Conservation (phyloP, 2,329 filamentous ascomycete genomes). For the Akanthomyces uredinophilus region DNA sequence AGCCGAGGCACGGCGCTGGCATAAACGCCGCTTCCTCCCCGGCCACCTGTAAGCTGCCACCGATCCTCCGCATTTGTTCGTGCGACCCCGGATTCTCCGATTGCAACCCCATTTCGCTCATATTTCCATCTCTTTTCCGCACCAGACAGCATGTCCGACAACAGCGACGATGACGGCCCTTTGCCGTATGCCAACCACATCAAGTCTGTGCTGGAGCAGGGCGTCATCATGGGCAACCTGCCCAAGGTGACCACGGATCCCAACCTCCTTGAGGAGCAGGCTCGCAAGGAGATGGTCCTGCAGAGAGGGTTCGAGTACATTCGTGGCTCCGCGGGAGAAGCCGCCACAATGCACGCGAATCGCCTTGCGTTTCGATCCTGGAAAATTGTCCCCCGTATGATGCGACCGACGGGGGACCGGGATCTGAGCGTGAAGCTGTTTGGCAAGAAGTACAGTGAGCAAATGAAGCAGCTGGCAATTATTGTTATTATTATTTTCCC, state of each 20-base stretch:
- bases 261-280: slow-evolving; percentile 51
- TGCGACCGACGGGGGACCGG: slow-evolving; percentile 38
- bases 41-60: neutral
- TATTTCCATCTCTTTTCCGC: no score
- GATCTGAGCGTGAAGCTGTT: slow-evolving; percentile 50
- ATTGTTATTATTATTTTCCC: neutral
- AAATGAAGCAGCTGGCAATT: neutral
- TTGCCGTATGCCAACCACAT: slow-evolving; percentile 40
- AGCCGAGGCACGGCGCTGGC: neutral
- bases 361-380: slow-evolving; percentile 50
- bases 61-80: slow-evolving; percentile 2
- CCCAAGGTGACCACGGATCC: slow-evolving; percentile 56
- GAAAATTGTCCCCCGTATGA: slow-evolving; percentile 48
- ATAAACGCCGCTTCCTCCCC: neutral
- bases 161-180: slow-evolving; percentile 17
- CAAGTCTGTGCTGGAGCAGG: slow-evolving; percentile 45
- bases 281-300: slow-evolving; percentile 39
- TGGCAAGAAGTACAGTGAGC: slow-evolving; percentile 39
- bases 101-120: neutral
- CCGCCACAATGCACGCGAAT: slow-evolving; percentile 57
- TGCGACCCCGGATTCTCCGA: neutral
- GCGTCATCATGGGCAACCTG: slow-evolving; percentile 41
- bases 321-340: slow-evolving; percentile 56
- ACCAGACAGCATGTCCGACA: slow-evolving; percentile 17
- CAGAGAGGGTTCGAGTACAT: slow-evolving; percentile 54